Conservation (phyloP, 177 flowering plant species). For the Telopea speciosissima region DNA sequence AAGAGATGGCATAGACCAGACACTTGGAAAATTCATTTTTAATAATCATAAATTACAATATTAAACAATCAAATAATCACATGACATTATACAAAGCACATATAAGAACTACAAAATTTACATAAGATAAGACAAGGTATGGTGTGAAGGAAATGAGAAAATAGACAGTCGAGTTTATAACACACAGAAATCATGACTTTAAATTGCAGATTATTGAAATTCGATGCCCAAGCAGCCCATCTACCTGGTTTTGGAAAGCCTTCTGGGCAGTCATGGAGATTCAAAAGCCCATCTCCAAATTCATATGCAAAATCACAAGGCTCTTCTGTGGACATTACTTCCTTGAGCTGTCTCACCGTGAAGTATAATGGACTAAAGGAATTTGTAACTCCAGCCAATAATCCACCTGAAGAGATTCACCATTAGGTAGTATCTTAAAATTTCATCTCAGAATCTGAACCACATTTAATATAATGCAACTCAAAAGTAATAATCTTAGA, state of each 20-base stretch:
- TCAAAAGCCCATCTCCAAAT: conserved; percentile 66
- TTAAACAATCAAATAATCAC: not conserved
- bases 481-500: not conserved
- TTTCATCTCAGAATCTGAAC: too few species aligned
- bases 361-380: conserved; percentile 57
- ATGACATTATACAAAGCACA: too few species aligned
- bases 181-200: not conserved
- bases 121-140: not conserved
- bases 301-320: conserved; percentile 82
- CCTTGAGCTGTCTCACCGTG: conserved; percentile 38
- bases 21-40: not conserved
- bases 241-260: conserved; percentile 73
- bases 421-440: not conserved
- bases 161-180: not conserved
- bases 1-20: not conserved
- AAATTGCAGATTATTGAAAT: not conserved
- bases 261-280: conserved; percentile 44
- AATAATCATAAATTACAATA: not conserved
- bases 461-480: not conserved
- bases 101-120: not conserved
- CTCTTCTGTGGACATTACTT: conserved; percentile 78
- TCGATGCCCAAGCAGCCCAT: not conserved
- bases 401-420: conserved; percentile 33
- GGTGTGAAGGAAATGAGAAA: too few species aligned
- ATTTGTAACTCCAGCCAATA: conserved; percentile 32